Base-by-base conservation (phyloP, 352 stramenopile species). In the Saprolegnia diclina region DNA sequence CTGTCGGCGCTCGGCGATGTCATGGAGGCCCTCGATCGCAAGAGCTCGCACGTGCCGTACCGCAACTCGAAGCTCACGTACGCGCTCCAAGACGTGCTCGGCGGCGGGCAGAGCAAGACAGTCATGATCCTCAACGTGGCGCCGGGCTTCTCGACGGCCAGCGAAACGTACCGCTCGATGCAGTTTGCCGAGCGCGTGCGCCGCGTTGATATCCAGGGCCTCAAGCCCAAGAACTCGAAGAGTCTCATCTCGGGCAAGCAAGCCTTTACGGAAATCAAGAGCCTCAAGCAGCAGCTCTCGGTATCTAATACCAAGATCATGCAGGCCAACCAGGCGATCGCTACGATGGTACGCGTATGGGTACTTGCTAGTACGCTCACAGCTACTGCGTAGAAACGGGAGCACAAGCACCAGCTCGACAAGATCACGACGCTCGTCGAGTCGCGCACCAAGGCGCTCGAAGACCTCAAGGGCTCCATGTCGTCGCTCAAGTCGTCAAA, bases 61-160 rank as follows among this genome's bases (percentile, higher is more conserved):
- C 83, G 96, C 74, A 98, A 99, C 77, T 98, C 90, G 5, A 99
- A 99, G 80, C 85, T 99, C 9, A 99, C 97, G n/a, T 95, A 96
- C 69, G 74, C 99, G 42, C 76, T 99, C 7, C 88, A 98, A 76
- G 94, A 98, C 82, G 92, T 91, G 66, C 87, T 89, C 70, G 90
- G 92, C 54, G 88, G 83, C 26, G 88, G 81, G 35, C 63, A 69
- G 22, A 91, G 84, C 69, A 98, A 98, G 79, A 97, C 92, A 10
- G 80, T 97, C 35, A 98, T 98, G 89, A 96, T 98, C 72, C 88
- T 97, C 38, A 94, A 94, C 46, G 83, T 97, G 11, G 91, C 85
- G 6, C 91, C 91, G 5, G 91, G 84, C 0, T 78, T 87, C 53
- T 82, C 91, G 64, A 90, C 85, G 32, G 83, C 80, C 7, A 91